These are phyloP conservation scores for Coniella lustricola DNA, from an alignment of 2,329 filamentous ascomycete genomes.

Conservation along the genomic window DNA sequence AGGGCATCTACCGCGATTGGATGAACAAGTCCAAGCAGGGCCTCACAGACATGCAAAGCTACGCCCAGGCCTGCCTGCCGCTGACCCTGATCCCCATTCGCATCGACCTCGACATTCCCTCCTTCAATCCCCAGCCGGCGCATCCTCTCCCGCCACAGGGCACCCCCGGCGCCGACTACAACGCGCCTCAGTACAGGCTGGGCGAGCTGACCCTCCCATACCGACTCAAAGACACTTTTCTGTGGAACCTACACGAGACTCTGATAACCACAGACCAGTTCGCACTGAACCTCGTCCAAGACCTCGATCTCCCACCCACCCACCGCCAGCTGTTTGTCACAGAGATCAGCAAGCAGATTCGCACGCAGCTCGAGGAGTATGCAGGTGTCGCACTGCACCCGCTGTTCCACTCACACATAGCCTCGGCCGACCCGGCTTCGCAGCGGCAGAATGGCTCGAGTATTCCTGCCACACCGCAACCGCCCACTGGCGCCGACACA, in stretches of 20 bases:
- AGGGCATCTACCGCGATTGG: conserved; percentile 93
- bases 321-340: conserved; percentile 61
- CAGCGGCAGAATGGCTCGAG: conserved; percentile 10
- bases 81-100: conserved; percentile 91
- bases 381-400: conserved; percentile 90
- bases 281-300: conserved; percentile 81
- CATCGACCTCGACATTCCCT: conserved; percentile 86
- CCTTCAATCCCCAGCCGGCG: conserved; percentile 61
- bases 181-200: conserved; percentile 68
- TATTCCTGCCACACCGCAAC: conserved; percentile 21
- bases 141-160: conserved; percentile 49
- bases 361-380: conserved; percentile 92
- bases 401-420: conserved; percentile 62
- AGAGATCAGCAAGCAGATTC: conserved; percentile 88
- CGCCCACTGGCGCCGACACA: conserved; percentile 47
- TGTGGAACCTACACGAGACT: conserved; percentile 96
- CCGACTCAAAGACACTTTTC: conserved; percentile 86
- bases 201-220: conserved; percentile 78
- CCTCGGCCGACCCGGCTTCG: conserved; percentile 2
- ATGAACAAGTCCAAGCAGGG: conserved; percentile 64
- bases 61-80: conserved; percentile 67
- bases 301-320: conserved; percentile 70
- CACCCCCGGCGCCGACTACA: conserved; percentile 59
- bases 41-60: conserved; percentile 53
- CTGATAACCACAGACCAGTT: conserved; percentile 94